phyloP scores from a whole-genome alignment of 2,329 filamentous ascomycete species.

The Talaromyces sp. region DNA sequence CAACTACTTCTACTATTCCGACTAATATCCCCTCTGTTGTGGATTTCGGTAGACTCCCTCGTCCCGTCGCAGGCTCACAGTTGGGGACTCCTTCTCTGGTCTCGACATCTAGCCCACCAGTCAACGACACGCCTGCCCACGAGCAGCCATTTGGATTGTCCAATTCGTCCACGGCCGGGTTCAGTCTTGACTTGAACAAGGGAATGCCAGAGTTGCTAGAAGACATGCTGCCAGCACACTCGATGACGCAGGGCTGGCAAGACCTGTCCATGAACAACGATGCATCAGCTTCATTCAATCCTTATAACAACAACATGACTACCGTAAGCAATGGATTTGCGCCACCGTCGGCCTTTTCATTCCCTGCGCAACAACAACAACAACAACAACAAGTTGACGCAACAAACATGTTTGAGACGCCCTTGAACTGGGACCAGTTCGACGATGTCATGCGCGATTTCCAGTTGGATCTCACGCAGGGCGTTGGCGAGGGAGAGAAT shows the following conservation, averaged over 20 bases:
- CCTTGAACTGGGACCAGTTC: constrained; percentile 32
- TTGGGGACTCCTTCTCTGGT: neutral
- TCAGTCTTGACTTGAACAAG: constrained; percentile 21
- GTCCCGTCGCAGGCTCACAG: neutral
- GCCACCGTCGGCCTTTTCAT: too few species aligned
- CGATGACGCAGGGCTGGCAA: constrained; percentile 15
- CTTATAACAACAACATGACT: neutral
- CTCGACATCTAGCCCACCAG: neutral
- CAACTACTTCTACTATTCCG: neutral
- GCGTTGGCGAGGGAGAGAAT: constrained; percentile 6
- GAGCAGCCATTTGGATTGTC: neutral
- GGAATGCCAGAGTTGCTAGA: constrained; percentile 21
- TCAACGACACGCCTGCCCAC: neutral
- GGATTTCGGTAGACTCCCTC: neutral
- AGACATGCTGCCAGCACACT: constrained; percentile 27
- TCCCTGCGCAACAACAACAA: too few species aligned
- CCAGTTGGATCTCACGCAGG: constrained; percentile 29
- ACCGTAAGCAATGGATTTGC: too few species aligned
- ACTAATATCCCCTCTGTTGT: neutral
- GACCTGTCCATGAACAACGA: neutral
- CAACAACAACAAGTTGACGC: neutral
- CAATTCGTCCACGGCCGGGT: constrained; percentile 4
- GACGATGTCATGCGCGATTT: constrained; percentile 37
- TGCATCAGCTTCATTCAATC: neutral
- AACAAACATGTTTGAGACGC: constrained; percentile 9